Base-by-base conservation (phyloP, 306 rosid genomes). In the Dalbergia cochinchinensis region DNA sequence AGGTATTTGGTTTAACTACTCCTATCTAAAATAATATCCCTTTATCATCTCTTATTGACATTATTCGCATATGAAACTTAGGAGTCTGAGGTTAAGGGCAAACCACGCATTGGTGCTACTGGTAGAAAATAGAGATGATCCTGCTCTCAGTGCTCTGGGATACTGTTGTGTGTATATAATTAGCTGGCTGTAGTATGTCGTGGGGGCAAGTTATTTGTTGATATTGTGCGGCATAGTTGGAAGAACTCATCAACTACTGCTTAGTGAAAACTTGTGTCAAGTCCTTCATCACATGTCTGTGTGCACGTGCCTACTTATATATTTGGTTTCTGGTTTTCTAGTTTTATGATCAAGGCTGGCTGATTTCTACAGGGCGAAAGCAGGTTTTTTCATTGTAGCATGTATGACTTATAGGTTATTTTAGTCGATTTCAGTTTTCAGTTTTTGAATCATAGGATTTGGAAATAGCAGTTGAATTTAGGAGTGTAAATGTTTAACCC, bases 51-150 rank as follows among this genome's bases (percentile, higher is more conserved):
- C 67, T 57, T n/a, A n/a, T n/a, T 78, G 61, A 66, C 20, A 65
- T 54, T 74, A 53, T n/a, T 48, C 64, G 75, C 68, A 33, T 47
- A 19, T 77, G 66, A 69, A 58, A 58, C 33, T 16, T 88, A 88
- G 91, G 91, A 88, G 34, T 62, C 86, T 13, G 91, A 88, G 74
- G 89, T 88, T 44, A 88, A 88, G 78, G 87, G 89, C 53, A 88
- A 86, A 80, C 91, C 91, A 3, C 91, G 91, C 75, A 44, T 80
- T 62, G 83, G 78, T 74, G 78, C 82, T 16, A 78, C 82, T 20
- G 86, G 86, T 34, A 83, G 91, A 86, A 88, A 79, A 79, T 88
- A 79, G 70, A 65, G 66, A 81, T 22, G 78, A 78, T 53, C 26
- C 70, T 18, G 13, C 20, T 79, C 55, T 19, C 69, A 14, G 31